Base-by-base conservation (phyloP, 2,329 filamentous ascomycete species). In the Hymenoscyphus scutula region DNA sequence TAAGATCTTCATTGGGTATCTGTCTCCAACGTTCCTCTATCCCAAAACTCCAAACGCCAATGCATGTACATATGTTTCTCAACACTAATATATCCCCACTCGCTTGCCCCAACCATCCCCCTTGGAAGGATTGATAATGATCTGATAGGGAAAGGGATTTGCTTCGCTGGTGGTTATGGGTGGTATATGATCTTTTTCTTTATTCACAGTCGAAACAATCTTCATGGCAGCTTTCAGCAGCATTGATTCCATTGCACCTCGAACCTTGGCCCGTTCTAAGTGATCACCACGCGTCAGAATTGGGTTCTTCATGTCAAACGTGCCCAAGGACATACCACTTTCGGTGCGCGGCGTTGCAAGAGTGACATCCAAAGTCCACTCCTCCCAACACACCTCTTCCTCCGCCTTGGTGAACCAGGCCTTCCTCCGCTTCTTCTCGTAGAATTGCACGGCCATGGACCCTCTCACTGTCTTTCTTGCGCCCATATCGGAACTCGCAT, bases 321-420 rank as follows among this genome's bases (percentile, higher is more conserved):
- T 25, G 38, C 25, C 48, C 15, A 53, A 30, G 38, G 55, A 74
- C 87, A 71, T 79, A 96, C 92, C 92, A 68, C 87, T 90, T 73
- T 98, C 94, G 11, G 91, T 97, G 72, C 89, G 82, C 32, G 94
- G 93, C 70, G 92, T 92, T 10, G 92, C 91, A 61, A 97, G 87
- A n/a, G 92, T 96, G 58, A 98, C 90, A 76, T 96, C 91, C 68
- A 99, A 79, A 53, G 90, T 92, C 95, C 95, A 99, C 73, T 87
- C 88, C 81, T 98, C 95, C 95, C 95, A 99, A 76, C 92, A 96
- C 19, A 97, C 87, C 76, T 97, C 93, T 75, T 98, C 93, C 68
- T 97, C 94, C 27, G 86, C 89, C 25, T 51, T 51, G 77, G 84
- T 79, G 69, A 92, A 89, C 76, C 91, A 88, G 75, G 90, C 93